Conservation (phyloP, 352 stramenopile species). For the Pythium volutum region DNA sequence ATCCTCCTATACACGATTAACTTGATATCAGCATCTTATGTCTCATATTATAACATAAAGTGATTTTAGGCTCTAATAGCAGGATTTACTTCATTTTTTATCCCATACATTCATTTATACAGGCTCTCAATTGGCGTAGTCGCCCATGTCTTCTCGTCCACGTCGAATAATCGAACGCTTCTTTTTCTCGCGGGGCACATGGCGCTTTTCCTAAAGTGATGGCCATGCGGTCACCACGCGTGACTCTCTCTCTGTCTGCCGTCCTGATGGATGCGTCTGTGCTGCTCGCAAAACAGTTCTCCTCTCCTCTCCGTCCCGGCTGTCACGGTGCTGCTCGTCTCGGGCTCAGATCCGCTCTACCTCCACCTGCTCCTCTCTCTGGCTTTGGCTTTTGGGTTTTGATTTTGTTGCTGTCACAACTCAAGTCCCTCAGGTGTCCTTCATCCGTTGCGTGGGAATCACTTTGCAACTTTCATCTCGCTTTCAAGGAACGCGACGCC, state of each 20-base stretch:
- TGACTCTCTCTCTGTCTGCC: slow-evolving; percentile 6
- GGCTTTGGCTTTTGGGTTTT: too few relatives aligned
- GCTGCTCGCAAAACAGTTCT: background rate
- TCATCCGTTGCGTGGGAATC: slow-evolving; percentile 9
- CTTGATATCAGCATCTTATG: background rate
- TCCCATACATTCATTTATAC: background rate
- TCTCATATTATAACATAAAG: background rate
- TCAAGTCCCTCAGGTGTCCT: background rate
- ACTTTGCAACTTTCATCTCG: slow-evolving; percentile 36
- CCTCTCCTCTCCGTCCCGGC: slow-evolving; percentile 1
- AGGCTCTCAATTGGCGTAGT: background rate
- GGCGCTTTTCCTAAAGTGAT: background rate
- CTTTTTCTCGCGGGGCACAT: slow-evolving; percentile 1
- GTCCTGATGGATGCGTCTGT: slow-evolving; percentile 17
- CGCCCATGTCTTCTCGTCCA: slow-evolving; percentile 7
- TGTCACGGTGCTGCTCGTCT: background rate
- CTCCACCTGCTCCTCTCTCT: background rate
- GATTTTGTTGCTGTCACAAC: background rate
- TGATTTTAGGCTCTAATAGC: background rate
- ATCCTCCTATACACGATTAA: background rate
- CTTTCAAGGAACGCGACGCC: slow-evolving; percentile 30
- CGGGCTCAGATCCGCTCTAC: background rate
- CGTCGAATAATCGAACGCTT: slow-evolving; percentile 28
- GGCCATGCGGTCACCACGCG: background rate
- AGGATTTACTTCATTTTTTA: background rate